phyloP scores from a whole-genome alignment of 2,329 filamentous ascomycete species.

The Cladophialophora carrionii region DNA sequence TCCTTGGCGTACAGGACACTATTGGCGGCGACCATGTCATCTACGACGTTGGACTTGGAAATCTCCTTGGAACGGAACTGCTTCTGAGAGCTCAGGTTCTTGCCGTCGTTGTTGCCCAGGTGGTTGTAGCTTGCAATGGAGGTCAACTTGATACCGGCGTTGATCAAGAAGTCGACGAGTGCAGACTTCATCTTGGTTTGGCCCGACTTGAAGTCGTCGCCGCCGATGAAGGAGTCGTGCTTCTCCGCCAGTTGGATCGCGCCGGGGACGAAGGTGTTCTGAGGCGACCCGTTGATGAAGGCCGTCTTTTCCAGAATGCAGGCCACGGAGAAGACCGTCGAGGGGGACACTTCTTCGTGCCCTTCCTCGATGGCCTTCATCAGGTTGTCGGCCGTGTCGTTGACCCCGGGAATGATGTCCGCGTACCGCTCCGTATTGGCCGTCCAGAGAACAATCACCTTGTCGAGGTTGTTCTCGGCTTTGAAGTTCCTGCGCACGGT shows the following conservation, averaged over 20 bases:
- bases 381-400: slow-evolving; percentile 95
- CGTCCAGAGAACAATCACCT: slow-evolving; percentile 97
- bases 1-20: slow-evolving; percentile 83
- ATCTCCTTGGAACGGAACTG: slow-evolving; percentile 99
- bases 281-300: slow-evolving; percentile 98
- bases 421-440: slow-evolving; percentile 98
- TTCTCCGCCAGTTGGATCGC: slow-evolving; percentile 85
- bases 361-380: slow-evolving; percentile 82
- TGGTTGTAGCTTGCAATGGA: slow-evolving; percentile 99
- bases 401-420: slow-evolving; percentile 82
- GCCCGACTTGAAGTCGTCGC: slow-evolving; percentile 99
- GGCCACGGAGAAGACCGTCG: slow-evolving; percentile 93
- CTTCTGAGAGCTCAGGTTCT: slow-evolving; percentile 95
- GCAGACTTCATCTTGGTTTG: slow-evolving; percentile 99
- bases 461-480: slow-evolving; percentile 78
- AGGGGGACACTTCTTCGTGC: slow-evolving; percentile 90
- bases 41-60: slow-evolving; percentile 97
- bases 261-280: slow-evolving; percentile 98
- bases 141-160: slow-evolving; percentile 96
- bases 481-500: slow-evolving; percentile 77
- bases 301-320: slow-evolving; percentile 86
- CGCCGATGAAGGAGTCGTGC: slow-evolving; percentile 87
- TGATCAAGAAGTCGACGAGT: slow-evolving; percentile 97
- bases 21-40: slow-evolving; percentile 99
- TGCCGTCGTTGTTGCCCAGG: slow-evolving; percentile 98